Evolutionary conservation across 192 early-diverging fungal genomes (phyloP).

Genomic region (Backusella macrospora): DNA sequence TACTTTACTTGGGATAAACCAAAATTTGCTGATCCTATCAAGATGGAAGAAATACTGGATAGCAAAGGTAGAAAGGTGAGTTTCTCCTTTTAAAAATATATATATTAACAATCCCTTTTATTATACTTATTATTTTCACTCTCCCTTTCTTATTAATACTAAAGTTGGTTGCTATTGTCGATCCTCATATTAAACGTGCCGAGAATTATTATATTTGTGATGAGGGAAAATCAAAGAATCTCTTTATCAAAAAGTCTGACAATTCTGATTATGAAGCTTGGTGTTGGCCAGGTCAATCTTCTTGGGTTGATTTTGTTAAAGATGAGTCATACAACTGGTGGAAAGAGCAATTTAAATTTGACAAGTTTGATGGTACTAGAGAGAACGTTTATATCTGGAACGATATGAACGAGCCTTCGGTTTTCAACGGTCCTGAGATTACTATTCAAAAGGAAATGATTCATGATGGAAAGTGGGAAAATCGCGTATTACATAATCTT

Average conservation of each 20-base stretch:
- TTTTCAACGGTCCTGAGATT: constrained; percentile 97
- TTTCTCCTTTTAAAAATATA: not conserved
- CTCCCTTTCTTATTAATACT: not conserved
- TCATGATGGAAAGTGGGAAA: constrained; percentile 84
- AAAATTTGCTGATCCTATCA: constrained; percentile 87
- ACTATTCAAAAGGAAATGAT: constrained; percentile 94
- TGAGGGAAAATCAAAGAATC: constrained; percentile 70
- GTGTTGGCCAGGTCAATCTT: constrained; percentile 96
- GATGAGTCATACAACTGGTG: constrained; percentile 79
- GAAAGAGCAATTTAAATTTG: constrained; percentile 73
- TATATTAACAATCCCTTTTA: not conserved
- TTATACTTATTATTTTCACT: not conserved
- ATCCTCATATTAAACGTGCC: constrained; percentile 96
- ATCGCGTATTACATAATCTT: constrained; percentile 94
- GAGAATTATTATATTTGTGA: constrained; percentile 74
- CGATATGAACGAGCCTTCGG: constrained; percentile 99
- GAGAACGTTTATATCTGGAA: constrained; percentile 91
- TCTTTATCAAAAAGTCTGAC: constrained; percentile 81
- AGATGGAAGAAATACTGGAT: constrained; percentile 81
- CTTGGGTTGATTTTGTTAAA: constrained; percentile 92
- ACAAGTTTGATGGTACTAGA: constrained; percentile 85
- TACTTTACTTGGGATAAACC: constrained; percentile 96
- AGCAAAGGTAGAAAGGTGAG: constrained; percentile 76
- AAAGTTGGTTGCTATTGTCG: constrained; percentile 93
- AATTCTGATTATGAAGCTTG: constrained; percentile 86